These are phyloP conservation scores for Chloroidium sp. DNA, from an alignment of 163 green algal species.

Conservation along the genomic window DNA sequence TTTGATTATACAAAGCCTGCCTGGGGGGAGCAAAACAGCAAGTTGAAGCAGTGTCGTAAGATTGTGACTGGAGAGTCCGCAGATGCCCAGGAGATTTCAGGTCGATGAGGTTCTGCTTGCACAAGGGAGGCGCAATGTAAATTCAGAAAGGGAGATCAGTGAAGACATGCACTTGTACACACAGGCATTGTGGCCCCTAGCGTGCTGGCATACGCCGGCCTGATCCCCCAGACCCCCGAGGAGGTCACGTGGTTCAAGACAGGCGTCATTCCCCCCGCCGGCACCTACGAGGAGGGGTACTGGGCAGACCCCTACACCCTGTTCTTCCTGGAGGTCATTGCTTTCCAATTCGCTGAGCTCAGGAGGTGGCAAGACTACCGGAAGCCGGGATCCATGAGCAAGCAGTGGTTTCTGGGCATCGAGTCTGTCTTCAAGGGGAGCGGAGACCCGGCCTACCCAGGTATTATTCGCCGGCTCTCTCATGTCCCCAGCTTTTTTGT, in stretches of 20 bases:
- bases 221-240: conserved; percentile 63
- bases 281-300: conserved; percentile 38
- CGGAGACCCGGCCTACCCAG: conserved; percentile 92
- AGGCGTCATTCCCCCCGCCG: conserved; percentile 82
- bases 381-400: conserved; percentile 79
- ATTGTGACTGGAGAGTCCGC: too few relatives aligned
- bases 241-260: conserved; percentile 76
- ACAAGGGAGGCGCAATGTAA: too few relatives aligned
- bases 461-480: conserved; percentile 20
- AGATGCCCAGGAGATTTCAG: too few relatives aligned
- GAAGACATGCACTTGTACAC: neutral
- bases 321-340: conserved; percentile 90
- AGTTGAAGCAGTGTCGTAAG: too few relatives aligned
- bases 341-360: conserved; percentile 96
- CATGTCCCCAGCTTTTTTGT: neutral
- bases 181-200: conserved; percentile 83
- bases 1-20: too few relatives aligned
- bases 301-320: conserved; percentile 73
- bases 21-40: too few relatives aligned
- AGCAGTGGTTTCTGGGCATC: conserved; percentile 95
- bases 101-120: too few relatives aligned
- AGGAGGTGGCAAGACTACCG: conserved; percentile 63
- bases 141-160: neutral
- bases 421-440: conserved; percentile 79
- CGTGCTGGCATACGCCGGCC: conserved; percentile 67